Evolutionary conservation across 2,329 filamentous ascomycete species (phyloP).

Genomic region (Nannizzia gypsea): DNA sequence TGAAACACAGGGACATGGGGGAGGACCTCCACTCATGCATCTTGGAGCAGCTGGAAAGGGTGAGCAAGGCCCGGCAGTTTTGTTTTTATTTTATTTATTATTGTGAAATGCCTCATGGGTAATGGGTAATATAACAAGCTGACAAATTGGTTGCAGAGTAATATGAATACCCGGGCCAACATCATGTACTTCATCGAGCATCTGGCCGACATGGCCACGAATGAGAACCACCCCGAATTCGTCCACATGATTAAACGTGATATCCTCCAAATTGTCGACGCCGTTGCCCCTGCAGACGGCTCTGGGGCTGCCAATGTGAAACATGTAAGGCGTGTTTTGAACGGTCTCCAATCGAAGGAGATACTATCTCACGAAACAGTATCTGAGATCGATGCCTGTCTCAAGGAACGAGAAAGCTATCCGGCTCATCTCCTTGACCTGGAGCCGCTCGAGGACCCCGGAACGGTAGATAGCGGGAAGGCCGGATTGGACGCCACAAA

Average conservation of each 20-base stretch:
- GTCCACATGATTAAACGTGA: slow-evolving; percentile 91
- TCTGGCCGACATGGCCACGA: slow-evolving; percentile 73
- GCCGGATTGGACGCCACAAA: slow-evolving; percentile 15
- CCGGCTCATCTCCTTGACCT: slow-evolving; percentile 45
- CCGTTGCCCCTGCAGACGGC: slow-evolving; percentile 75
- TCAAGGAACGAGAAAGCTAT: slow-evolving; percentile 64
- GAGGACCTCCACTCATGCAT: slow-evolving; percentile 98
- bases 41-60: slow-evolving; percentile 81
- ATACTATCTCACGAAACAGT: slow-evolving; percentile 67
- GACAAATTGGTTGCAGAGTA: slow-evolving; percentile 46
- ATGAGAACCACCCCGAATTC: slow-evolving; percentile 66
- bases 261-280: slow-evolving; percentile 81
- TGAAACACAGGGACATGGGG: slow-evolving; percentile 88
- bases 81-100: too few species aligned
- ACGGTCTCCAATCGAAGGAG: slow-evolving; percentile 55
- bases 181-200: slow-evolving; percentile 99
- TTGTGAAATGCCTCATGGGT: neutral
- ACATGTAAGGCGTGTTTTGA: slow-evolving; percentile 71
- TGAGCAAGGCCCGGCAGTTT: slow-evolving; percentile 29
- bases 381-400: slow-evolving; percentile 65
- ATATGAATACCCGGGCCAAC: slow-evolving; percentile 94
- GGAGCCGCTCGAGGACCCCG: slow-evolving; percentile 23
- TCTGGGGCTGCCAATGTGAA: slow-evolving; percentile 88
- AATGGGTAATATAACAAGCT: neutral
- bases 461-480: slow-evolving; percentile 17